Base-by-base conservation (phyloP, 768 basidiomycete species). In the Rhodosporidiobolus odoratus region DNA sequence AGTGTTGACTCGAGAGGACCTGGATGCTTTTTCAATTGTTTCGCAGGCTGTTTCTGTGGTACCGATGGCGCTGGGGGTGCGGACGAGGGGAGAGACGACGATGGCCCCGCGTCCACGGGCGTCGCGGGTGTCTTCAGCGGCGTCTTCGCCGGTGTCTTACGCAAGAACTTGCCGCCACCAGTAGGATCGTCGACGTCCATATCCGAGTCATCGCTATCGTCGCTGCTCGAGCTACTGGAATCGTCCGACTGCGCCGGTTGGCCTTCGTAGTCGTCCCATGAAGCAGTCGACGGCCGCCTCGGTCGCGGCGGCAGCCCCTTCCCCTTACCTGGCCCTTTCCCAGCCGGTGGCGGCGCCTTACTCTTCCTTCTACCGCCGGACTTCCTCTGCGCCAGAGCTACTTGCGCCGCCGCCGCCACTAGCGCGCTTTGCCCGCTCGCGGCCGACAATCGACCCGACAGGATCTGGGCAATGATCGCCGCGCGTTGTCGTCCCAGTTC, bases 291-390 rank as follows among this genome's bases (percentile, higher is more conserved):
- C 12, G 40, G 48, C n/a, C 52, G 38, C 35, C 58, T 47, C 9
- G 63, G 59, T 16, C 58, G 69, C 2, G 69, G 64, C 21, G 60
- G 59, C 6, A 65, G 56, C 17, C 58, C 64, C 32, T 71, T 71
- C 6, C 69, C 69, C 45, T 71, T 71, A 9, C 69, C 69, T 0
- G 60, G 64, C 3, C 52, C 69, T 25, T 71, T 71, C 12, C 69
- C 69, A 1, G 53, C 48, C 16, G 60, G 41, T n/a, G 58, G 34
- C 34, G 27, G 43, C 30, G n/a, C 53, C 58, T 41, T 45, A 35
- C 56, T 37, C 52, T 58, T 66, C 7, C 69, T 62, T 27, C 54
- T 68, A 1, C 64, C 64, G 30, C 58, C 60, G 12, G 53, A 23
- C 25, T 19, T 45, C 5, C 59, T 34, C 35, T 65, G 43, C 38